Percentiles rank a stretch among this genome's conserved stretches.
phyloP scores from a whole-genome alignment of 768 basidiomycete species.

The Kwoniella bestiolae region DNA sequence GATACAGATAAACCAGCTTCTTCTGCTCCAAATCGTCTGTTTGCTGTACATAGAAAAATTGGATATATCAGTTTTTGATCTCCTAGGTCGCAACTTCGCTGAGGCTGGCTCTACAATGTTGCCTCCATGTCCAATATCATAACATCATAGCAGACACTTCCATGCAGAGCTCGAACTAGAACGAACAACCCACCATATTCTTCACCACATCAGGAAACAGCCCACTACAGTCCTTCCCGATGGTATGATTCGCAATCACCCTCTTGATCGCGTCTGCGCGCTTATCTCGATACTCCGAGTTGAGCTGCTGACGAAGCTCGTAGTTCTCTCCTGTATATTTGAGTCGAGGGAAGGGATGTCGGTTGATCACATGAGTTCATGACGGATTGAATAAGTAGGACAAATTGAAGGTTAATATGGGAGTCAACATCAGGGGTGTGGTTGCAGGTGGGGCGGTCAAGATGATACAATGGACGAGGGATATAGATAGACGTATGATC shows the following conservation, averaged over 20 bases:
- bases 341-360: neutral
- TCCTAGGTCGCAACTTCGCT: too few species aligned
- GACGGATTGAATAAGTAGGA: neutral
- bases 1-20: conserved; percentile 98
- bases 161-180: too few species aligned
- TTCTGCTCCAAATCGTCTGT: conserved; percentile 99
- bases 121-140: too few species aligned
- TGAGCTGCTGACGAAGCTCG: conserved; percentile 94
- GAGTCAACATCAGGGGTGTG: neutral
- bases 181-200: conserved; percentile 65
- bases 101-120: too few species aligned
- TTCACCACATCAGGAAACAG: conserved; percentile 98
- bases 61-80: neutral
- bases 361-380: neutral
- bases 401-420: too few species aligned
- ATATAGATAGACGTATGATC: neutral
- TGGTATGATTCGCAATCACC: conserved; percentile 97
- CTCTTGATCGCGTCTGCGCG: conserved; percentile 98
- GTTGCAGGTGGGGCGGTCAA: neutral
- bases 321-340: conserved; percentile 78
- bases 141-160: neutral
- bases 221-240: conserved; percentile 87
- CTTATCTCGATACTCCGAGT: conserved; percentile 92
- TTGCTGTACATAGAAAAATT: conserved; percentile 68
- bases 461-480: neutral